Conservation (phyloP, 2,329 filamentous ascomycete genomes). For the Aureobasidium vineae region DNA sequence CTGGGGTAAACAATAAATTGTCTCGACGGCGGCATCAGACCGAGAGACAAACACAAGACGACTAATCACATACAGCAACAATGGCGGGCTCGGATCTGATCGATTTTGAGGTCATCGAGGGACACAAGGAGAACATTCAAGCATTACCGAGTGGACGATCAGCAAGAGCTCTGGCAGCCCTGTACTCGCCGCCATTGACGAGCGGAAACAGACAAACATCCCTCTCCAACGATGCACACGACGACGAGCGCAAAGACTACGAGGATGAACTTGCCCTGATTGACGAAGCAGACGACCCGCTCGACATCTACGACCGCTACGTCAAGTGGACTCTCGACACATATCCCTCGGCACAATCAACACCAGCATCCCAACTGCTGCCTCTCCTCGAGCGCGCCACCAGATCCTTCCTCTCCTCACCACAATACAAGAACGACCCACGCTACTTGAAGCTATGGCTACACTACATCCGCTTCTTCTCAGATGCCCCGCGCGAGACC, state of each 20-base stretch:
- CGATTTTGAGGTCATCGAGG: slow-evolving; percentile 88
- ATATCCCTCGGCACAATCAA: slow-evolving; percentile 91
- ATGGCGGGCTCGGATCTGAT: slow-evolving; percentile 48
- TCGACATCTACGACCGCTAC: slow-evolving; percentile 95
- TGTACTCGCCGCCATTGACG: slow-evolving; percentile 61
- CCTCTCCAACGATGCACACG: slow-evolving; percentile 69
- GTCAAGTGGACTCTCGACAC: slow-evolving; percentile 95
- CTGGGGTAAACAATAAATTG: slow-evolving; percentile 20
- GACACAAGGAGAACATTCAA: slow-evolving; percentile 97
- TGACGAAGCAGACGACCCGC: slow-evolving; percentile 86
- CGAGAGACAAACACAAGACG: background rate
- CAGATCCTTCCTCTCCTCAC: slow-evolving; percentile 77
- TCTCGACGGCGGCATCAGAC: background rate
- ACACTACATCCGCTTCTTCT: slow-evolving; percentile 89
- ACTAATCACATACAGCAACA: slow-evolving; percentile 5
- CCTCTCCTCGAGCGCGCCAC: slow-evolving; percentile 89
- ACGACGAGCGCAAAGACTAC: slow-evolving; percentile 76
- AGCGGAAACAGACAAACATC: slow-evolving; percentile 28
- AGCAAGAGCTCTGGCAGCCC: slow-evolving; percentile 79
- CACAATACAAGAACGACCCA: slow-evolving; percentile 92
- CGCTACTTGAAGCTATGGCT: slow-evolving; percentile 93
- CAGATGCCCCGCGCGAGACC: slow-evolving; percentile 86
- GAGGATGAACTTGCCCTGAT: slow-evolving; percentile 78
- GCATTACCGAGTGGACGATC: slow-evolving; percentile 84
- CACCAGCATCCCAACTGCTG: slow-evolving; percentile 84